Percentiles rank a stretch among this genome's conserved stretches.
Conservation (phyloP, 148 eudicot genomes). For the Nepenthes gracilis region DNA sequence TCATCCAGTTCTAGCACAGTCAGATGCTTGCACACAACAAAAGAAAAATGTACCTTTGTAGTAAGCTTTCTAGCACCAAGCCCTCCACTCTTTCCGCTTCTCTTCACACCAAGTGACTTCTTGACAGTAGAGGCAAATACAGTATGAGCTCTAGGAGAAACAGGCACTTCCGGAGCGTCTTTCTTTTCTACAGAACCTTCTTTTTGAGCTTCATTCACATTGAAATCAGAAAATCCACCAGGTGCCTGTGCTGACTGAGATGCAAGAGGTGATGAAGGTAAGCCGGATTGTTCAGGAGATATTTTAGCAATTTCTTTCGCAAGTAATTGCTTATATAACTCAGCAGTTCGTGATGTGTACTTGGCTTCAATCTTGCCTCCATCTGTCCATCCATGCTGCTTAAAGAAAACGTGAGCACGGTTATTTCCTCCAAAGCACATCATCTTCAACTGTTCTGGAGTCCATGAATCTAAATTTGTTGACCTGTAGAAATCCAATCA, state of each 20-base stretch:
- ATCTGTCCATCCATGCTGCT: constrained; percentile 96
- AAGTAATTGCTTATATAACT: constrained; percentile 74
- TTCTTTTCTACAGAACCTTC: constrained; percentile 29
- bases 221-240: constrained; percentile 45
- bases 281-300: constrained; percentile 45
- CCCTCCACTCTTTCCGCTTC: constrained; percentile 75
- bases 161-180: constrained; percentile 36
- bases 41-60: constrained; percentile 40
- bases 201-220: constrained; percentile 31
- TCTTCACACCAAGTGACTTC: constrained; percentile 88
- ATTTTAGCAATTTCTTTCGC: constrained; percentile 95
- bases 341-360: constrained; percentile 96
- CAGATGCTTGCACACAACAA: neutral
- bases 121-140: constrained; percentile 37
- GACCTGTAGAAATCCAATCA: constrained; percentile 34
- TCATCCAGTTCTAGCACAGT: too few species aligned
- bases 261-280: constrained; percentile 76
- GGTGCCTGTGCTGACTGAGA: constrained; percentile 42
- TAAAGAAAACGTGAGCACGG: constrained; percentile 91
- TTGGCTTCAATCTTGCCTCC: constrained; percentile 96
- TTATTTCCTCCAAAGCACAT: constrained; percentile 94
- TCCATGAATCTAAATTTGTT: constrained; percentile 94
- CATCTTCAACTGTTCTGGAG: constrained; percentile 81
- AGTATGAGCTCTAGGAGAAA: constrained; percentile 44
- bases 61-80: constrained; percentile 96